These are phyloP conservation scores for Leccinum arenicola DNA, from an alignment of 768 basidiomycete genomes.

Conservation along the genomic window DNA sequence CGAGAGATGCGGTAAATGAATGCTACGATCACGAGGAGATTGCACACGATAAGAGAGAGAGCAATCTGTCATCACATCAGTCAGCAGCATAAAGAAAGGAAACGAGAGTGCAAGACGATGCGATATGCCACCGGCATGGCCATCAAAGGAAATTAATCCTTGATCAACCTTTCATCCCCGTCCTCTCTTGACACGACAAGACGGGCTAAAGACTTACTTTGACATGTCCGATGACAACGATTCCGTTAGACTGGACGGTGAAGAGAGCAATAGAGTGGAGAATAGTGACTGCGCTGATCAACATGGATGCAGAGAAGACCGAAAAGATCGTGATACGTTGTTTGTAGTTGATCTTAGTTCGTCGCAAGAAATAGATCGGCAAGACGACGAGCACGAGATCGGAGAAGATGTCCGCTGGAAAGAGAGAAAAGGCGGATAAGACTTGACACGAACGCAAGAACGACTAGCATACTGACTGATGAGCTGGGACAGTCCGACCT, in stretches of 20 bases:
- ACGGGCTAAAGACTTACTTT: constrained; percentile 16
- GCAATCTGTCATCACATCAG: constrained; percentile 13
- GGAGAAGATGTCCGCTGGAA: constrained; percentile 20
- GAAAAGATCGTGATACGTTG: constrained; percentile 19
- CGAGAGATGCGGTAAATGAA: constrained; percentile 18
- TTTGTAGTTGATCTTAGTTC: constrained; percentile 1
- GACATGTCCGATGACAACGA: constrained; percentile 20
- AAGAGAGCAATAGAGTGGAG: constrained; percentile 15
- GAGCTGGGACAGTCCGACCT: constrained; percentile 18
- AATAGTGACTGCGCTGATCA: constrained; percentile 19
- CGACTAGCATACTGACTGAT: constrained; percentile 16
- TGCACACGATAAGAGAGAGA: constrained; percentile 24
- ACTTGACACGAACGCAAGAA: background rate
- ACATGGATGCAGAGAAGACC: constrained; percentile 19
- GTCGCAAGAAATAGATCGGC: constrained; percentile 14
- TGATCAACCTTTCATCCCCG: background rate
- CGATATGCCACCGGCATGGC: background rate
- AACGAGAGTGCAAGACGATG: too few species aligned
- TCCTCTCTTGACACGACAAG: background rate
- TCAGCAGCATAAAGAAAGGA: background rate
- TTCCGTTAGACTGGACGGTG: background rate
- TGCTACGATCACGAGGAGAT: constrained; percentile 25
- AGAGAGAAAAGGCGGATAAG: background rate
- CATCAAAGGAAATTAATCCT: background rate
- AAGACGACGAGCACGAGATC: constrained; percentile 19